Evolutionary conservation across 2,329 filamentous ascomycete species (phyloP), one percentile per base, ranked within the genome.

Genomic region (Lasiodiplodia theobromae): DNA sequence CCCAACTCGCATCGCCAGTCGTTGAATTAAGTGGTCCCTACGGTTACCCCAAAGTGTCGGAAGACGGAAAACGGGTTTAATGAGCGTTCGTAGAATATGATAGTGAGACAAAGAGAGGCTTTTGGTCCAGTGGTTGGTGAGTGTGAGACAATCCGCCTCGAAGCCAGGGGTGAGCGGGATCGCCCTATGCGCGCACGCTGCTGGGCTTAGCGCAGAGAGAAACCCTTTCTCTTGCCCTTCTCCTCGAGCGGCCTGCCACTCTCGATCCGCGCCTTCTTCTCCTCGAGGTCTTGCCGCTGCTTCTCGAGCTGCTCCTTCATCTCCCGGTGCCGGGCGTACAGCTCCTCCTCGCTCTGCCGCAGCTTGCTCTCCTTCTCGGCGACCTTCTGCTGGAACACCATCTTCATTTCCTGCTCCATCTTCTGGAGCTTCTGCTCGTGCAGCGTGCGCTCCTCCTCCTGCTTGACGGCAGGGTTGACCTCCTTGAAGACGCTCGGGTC

Each of bases 331-430:
- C 96, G 92, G 73, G 96, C 94, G 79, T 98, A 98, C 69, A 99
- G 86, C 87, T 99, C 96, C 82, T 99, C 96, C 83, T 99, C 96
- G 87, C 94, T 97, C 86, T 98, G 96, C 86, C 97, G 97, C 81
- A 99, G 87, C 86, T 99, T 99, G 89, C 93, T 97, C 85, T 99
- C 96, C 87, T 99, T 99, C 84, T 99, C 96, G 73, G 93, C 90
- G 38, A 99, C 96, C 91, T 99, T 99, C 82, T 99, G 96, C 83
- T 98, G 96, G 93, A 99, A 99, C 75, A 99, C 96, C 93, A 97
- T 97, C 93, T 99, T 99, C 96, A 99, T 99, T 84, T 99, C 96
- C 78, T 94, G 90, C 84, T 99, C 96, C 96, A 99, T 99, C 93
- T 99, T 99, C 82, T 95, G 93, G 76, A 99, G 93, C 88, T 99